These are phyloP conservation scores for Zymoseptoria pseudotritici DNA, from an alignment of 2,329 filamentous ascomycete genomes.

Conservation along the genomic window DNA sequence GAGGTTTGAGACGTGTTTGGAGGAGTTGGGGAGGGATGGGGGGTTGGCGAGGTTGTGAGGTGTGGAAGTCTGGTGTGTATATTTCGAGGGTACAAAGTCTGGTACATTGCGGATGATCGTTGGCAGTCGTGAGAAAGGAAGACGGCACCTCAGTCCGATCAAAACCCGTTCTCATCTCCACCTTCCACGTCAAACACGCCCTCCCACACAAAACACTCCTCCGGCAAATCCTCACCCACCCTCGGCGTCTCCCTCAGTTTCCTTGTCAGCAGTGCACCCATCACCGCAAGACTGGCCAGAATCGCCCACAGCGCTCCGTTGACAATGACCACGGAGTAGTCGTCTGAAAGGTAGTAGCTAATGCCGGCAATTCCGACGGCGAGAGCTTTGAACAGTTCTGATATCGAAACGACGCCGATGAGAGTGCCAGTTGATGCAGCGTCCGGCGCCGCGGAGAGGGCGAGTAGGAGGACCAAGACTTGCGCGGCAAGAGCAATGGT, in stretches of 20 bases:
- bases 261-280: slow-evolving; percentile 38
- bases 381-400: slow-evolving; percentile 40
- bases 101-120: not conserved
- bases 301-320: slow-evolving; percentile 41
- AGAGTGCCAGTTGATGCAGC: slow-evolving; percentile 41
- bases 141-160: not conserved
- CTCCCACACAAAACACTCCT: slow-evolving; percentile 39
- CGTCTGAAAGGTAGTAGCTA: slow-evolving; percentile 39
- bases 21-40: slow-evolving; percentile 11
- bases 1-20: slow-evolving; percentile 18
- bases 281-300: slow-evolving; percentile 34
- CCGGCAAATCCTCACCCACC: slow-evolving; percentile 38
- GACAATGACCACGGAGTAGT: slow-evolving; percentile 36
- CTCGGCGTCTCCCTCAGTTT: slow-evolving; percentile 39
- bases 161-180: slow-evolving; percentile 19
- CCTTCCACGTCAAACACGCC: slow-evolving; percentile 40
- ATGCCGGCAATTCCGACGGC: slow-evolving; percentile 40
- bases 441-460: slow-evolving; percentile 42
- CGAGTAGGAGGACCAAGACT: slow-evolving; percentile 39
- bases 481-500: slow-evolving; percentile 35
- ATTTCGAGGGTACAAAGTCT: not conserved
- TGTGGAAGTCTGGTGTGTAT: not conserved
- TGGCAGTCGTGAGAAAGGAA: not conserved
- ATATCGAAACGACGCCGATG: slow-evolving; percentile 42
- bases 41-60: slow-evolving; percentile 4